Base-by-base conservation (phyloP, 768 basidiomycete species). In the Lentinula edodes region DNA sequence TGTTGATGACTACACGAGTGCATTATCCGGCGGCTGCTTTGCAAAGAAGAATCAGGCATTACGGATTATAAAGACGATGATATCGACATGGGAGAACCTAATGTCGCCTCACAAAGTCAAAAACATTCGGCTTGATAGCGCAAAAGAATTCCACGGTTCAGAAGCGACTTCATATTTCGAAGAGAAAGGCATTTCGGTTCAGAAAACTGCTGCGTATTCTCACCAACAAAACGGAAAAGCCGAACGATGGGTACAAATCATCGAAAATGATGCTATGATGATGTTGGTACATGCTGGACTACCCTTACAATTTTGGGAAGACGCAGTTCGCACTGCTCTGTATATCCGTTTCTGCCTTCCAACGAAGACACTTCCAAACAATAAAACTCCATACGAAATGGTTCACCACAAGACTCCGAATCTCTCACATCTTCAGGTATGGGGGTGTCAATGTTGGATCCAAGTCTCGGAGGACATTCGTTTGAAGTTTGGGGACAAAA, bases 191-290 rank as follows among this genome's bases (percentile, higher is more conserved):
- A 72, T 73, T 58, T 58, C 34, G 2, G 61, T 23, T 2, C 23
- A 23, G 23, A 23, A 23, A 23, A 23, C 23, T 23, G 23, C 23
- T 23, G 23, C 23, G 5, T 67, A 69, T 42, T 65, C 63, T 50
- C 76, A 76, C 1, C 73, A 79, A 66, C 75, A 80, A 54, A 83
- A 82, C 62, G 74, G 77, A 18, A 70, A 78, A 5, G 76, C 77
- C 1, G 77, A 83, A 62, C 63, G 73, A 1, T 63, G 65, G 1
- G 81, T 81, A 42, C 62, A 71, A 1, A 74, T 73, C 0, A 66
- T 82, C 34, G 62, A 67, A 0, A 72, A 79, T 28, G 66, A 62
- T 15, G 67, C 72, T 5, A 64, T 61, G 12, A 65, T 72, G 0
- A 73, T 80, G 68, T 67, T 78, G 4, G 34, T 45, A 18, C 62